phyloP scores from a whole-genome alignment of 1,284 basidiomycete species.

The Lignosus rhinocerotis region DNA sequence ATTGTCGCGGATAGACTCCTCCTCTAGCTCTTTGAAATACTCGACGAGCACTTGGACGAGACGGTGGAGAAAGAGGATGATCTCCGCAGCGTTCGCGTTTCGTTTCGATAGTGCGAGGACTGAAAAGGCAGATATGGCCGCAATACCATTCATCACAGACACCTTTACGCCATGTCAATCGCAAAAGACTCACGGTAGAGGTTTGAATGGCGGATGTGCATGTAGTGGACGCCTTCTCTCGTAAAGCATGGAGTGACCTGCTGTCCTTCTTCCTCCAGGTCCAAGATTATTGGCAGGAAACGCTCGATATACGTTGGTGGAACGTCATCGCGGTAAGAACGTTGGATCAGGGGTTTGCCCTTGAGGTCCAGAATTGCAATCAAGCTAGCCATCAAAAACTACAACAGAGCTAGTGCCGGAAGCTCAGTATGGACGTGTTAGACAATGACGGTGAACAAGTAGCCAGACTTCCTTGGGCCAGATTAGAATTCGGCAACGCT shows the following conservation, averaged over 20 bases:
- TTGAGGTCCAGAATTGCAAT: conserved; percentile 98
- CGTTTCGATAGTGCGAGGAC: conserved; percentile 95
- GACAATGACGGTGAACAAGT: no score
- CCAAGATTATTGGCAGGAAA: conserved; percentile 93
- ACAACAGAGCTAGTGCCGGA: no score
- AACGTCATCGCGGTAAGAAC: conserved; percentile 98
- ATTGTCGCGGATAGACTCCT: conserved; percentile 98
- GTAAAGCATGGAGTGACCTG: conserved; percentile 96
- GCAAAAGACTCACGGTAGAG: conserved; percentile 76
- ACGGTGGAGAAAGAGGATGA: conserved; percentile 96
- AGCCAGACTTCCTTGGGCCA: not conserved
- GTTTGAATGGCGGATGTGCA: conserved; percentile 98
- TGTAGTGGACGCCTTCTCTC: conserved; percentile 92
- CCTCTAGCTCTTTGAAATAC: conserved; percentile 99
- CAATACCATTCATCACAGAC: not conserved
- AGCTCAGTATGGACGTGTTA: no score
- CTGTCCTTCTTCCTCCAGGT: conserved; percentile 97
- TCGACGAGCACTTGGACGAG: conserved; percentile 89
- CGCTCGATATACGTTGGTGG: conserved; percentile 86
- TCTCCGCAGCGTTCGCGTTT: conserved; percentile 95
- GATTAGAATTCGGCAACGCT: not conserved
- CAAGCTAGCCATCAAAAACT: conserved; percentile 51
- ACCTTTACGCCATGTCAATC: not conserved
- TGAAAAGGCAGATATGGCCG: conserved; percentile 34
- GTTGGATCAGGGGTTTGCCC: conserved; percentile 97